Percentiles rank a stretch among this genome's conserved stretches.
Conservation (phyloP, 345 rosid genomes). For the Moringa oleifera region DNA sequence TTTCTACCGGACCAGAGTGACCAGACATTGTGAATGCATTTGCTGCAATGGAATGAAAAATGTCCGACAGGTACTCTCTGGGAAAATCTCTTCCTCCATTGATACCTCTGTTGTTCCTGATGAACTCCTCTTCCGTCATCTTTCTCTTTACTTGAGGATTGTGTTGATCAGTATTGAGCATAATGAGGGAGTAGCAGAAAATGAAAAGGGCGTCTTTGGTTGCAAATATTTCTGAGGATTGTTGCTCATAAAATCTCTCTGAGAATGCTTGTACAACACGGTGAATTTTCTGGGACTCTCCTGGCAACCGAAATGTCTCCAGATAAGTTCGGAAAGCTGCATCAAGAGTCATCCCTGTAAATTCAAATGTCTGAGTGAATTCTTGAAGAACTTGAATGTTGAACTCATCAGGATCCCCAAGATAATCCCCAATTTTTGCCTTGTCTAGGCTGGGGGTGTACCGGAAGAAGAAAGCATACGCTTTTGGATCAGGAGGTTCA, state of each 20-base stretch:
- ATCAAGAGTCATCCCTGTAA: constrained; percentile 79
- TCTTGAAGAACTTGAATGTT: constrained; percentile 66
- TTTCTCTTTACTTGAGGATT: constrained; percentile 90
- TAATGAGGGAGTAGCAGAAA: constrained; percentile 80
- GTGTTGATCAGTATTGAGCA: constrained; percentile 95
- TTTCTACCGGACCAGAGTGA: constrained; percentile 44
- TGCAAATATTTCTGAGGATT: constrained; percentile 60
- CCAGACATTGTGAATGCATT: constrained; percentile 51
- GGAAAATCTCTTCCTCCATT: constrained; percentile 88
- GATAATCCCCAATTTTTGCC: constrained; percentile 70
- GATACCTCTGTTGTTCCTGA: constrained; percentile 77
- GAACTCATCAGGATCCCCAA: constrained; percentile 88
- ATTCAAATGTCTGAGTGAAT: constrained; percentile 68
- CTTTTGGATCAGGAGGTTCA: constrained; percentile 66
- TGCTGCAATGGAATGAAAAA: constrained; percentile 64
- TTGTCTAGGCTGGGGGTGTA: constrained; percentile 68
- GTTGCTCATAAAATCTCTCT: constrained; percentile 62
- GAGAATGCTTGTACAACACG: constrained; percentile 81
- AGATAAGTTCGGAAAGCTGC: constrained; percentile 70
- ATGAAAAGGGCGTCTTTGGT: constrained; percentile 70
- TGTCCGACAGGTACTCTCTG: constrained; percentile 80
- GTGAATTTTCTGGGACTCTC: constrained; percentile 89
- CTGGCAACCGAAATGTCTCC: constrained; percentile 76
- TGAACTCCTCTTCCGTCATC: constrained; percentile 96
- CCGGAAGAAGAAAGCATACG: constrained; percentile 63